Evolutionary conservation across 2,329 filamentous ascomycete genomes (phyloP), one percentile per base, ranked within the genome.

Genomic region (Fonsecaea nubica): DNA sequence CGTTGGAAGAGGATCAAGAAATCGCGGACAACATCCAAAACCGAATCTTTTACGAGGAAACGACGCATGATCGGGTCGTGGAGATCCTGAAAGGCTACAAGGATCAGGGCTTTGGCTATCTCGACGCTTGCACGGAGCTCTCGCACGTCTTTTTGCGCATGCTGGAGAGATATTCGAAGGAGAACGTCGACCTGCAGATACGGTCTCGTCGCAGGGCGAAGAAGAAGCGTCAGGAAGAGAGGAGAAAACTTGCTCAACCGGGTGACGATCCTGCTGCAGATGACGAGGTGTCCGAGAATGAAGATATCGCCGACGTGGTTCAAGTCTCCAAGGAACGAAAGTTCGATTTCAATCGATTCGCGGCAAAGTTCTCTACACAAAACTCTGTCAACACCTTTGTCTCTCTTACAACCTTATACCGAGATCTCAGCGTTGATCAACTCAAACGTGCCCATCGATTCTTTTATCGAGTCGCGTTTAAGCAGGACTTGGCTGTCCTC

Each of bases 1-100:
- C 87, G 0, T 86, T 92, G 35, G 93, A 97, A 69, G 93, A 97
- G n/a, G 92, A 99, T 72, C 91, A 96, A 75, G 95, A 98, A 73
- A 98, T 99, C 76, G 94, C 95, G 0, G 94, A 99, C 76, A 99
- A 99, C 73, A 97, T 96, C 12, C 87, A 97, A 60, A 96, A 91
- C 74, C 92, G 94, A 68, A 92, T 99, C n/a, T 99, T 99, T 77
- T 99, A 99, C 79, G 95, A 99, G 78, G 93, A 98, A 75, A 87
- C 92, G 0, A 97, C 93, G 0, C 93, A 99, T 74, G 94, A 99
- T 68, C 86, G 91, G 30, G 87, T 99, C 59, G 86, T 94, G 35
- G 87, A 89, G 66, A 91, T 97, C 61, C 84, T 94, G 0, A 86
- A 90, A 69, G 89, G 86, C n/a, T 98, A 96, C 81, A 96, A 96